Conservation (phyloP, 2,329 filamentous ascomycete genomes). For the Graphilbum sp. region DNA sequence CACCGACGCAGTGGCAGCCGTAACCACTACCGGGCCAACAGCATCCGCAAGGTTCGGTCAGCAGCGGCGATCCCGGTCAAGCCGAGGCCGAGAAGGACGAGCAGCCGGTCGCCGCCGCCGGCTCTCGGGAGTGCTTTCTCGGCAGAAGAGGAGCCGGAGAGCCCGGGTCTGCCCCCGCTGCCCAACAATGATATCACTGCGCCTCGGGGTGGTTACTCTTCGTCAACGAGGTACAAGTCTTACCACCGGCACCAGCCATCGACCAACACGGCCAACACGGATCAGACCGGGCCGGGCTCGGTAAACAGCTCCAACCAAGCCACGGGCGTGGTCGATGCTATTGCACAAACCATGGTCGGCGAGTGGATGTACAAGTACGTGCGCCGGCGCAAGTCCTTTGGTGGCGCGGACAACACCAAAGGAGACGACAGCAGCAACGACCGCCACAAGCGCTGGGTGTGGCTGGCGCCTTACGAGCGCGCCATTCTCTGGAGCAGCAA, state of each 20-base stretch:
- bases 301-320: constrained; percentile 44
- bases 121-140: constrained; percentile 34
- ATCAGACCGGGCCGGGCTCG: constrained; percentile 30
- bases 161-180: constrained; percentile 54
- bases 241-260: constrained; percentile 44
- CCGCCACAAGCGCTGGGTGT: constrained; percentile 94
- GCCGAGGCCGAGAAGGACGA: constrained; percentile 21
- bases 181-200: constrained; percentile 57
- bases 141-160: constrained; percentile 49
- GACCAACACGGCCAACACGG: constrained; percentile 36
- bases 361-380: constrained; percentile 96
- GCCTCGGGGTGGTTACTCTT: constrained; percentile 28
- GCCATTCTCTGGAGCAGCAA: constrained; percentile 98
- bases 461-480: constrained; percentile 91
- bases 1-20: constrained; percentile 33
- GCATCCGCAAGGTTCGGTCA: constrained; percentile 71
- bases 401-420: constrained; percentile 49
- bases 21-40: constrained; percentile 38
- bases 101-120: constrained; percentile 43
- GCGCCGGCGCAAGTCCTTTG: constrained; percentile 77
- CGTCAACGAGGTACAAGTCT: constrained; percentile 21
- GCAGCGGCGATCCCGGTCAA: constrained; percentile 53
- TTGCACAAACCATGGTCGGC: constrained; percentile 95
- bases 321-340: constrained; percentile 81
- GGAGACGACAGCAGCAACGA: constrained; percentile 58